Conservation (phyloP, 768 basidiomycete species). For the Lyophyllum decastes region DNA sequence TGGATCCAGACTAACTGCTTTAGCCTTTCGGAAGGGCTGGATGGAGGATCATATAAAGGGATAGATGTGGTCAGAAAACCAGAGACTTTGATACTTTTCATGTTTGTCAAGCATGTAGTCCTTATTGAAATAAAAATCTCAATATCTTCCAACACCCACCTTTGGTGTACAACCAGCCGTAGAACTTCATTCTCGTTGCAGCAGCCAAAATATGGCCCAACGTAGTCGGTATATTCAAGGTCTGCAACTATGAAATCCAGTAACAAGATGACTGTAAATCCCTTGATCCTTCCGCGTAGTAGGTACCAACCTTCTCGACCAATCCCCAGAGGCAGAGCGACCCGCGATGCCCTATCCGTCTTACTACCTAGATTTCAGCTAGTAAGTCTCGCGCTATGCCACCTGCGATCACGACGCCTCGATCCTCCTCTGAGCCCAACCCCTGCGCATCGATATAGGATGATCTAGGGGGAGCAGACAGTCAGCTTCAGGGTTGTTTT, state of each 20-base stretch:
- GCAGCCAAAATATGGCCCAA: not conserved
- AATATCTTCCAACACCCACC: too few species aligned
- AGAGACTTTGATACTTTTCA: not conserved
- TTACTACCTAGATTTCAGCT: conserved; percentile 1
- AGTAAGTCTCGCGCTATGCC: conserved; percentile 35
- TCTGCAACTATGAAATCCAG: too few species aligned
- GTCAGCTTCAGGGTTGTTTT: not conserved
- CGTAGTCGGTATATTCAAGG: too few species aligned
- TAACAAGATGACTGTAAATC: not conserved
- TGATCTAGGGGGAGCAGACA: conserved; percentile 16
- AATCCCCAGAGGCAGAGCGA: not conserved
- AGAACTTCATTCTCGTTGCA: not conserved
- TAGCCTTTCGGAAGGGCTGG: not conserved
- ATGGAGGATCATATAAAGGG: not conserved
- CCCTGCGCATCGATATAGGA: conserved; percentile 16
- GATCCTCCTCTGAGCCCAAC: conserved; percentile 30
- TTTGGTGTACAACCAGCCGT: too few species aligned
- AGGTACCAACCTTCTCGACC: not conserved
- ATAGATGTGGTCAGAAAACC: not conserved
- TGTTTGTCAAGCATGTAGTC: not conserved
- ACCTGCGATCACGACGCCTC: conserved; percentile 31
- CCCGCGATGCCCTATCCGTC: not conserved
- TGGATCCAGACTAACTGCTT: not conserved
- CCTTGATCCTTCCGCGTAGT: not conserved
- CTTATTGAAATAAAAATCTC: too few species aligned